phyloP scores from a whole-genome alignment of 2,329 filamentous ascomycete genomes.

The Paecilomyces formosus region DNA sequence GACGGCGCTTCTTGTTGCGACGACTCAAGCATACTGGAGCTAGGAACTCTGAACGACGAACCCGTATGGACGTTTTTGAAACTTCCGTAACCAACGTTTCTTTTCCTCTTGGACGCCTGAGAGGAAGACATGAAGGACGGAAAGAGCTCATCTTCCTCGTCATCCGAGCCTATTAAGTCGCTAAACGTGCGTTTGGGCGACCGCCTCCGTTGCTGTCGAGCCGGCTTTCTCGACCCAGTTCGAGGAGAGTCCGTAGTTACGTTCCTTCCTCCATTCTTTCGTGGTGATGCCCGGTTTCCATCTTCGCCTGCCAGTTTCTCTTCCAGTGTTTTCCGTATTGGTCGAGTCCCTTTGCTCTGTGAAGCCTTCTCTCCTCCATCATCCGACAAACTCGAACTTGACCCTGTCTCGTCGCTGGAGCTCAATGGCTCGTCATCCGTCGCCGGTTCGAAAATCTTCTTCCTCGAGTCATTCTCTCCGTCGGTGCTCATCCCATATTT shows the following conservation, averaged over 20 bases:
- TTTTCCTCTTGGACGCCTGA: conserved; percentile 11
- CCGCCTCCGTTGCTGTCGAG: neutral
- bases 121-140: conserved; percentile 6
- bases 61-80: conserved; percentile 8
- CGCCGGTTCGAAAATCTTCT: conserved; percentile 13
- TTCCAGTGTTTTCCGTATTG: conserved; percentile 11
- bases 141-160: conserved; percentile 1
- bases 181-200: conserved; percentile 2
- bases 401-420: conserved; percentile 21
- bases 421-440: conserved; percentile 29
- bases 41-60: conserved; percentile 8
- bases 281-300: neutral
- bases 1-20: conserved; percentile 4
- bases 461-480: neutral
- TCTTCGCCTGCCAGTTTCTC: conserved; percentile 14
- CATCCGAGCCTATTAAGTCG: conserved; percentile 2
- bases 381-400: neutral
- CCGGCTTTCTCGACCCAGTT: neutral
- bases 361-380: neutral
- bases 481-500: conserved; percentile 1
- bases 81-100: conserved; percentile 10
- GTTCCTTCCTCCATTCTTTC: conserved; percentile 1
- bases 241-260: neutral
- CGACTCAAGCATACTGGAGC: conserved; percentile 9
- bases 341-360: neutral